Percentiles rank a stretch among this genome's conserved stretches.
Conservation (phyloP, 1,139 yeast species). For the Magnusiomyces suaveolens region DNA sequence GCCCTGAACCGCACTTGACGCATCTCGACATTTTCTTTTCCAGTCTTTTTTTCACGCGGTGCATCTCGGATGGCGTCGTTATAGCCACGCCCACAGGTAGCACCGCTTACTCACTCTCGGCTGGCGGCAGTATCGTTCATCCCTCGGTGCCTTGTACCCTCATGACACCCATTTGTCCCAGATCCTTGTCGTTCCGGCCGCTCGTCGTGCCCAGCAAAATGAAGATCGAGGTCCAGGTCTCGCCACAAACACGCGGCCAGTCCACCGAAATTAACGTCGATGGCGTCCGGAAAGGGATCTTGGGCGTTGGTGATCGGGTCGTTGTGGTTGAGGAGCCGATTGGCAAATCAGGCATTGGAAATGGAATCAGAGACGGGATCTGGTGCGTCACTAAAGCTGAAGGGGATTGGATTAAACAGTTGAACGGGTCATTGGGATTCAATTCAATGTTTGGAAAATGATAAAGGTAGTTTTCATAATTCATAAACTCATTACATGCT, state of each 20-base stretch:
- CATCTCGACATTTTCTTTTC: conserved; percentile 74
- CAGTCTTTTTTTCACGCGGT: conserved; percentile 72
- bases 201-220: conserved; percentile 66
- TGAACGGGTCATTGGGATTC: conserved; percentile 80
- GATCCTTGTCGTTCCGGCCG: conserved; percentile 82
- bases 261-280: conserved; percentile 51
- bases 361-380: conserved; percentile 44
- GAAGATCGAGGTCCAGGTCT: conserved; percentile 54
- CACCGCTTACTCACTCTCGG: conserved; percentile 80
- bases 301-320: conserved; percentile 69
- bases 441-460: conserved; percentile 58
- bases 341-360: conserved; percentile 13
- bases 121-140: conserved; percentile 90
- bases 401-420: conserved; percentile 85
- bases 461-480: background rate
- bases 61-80: conserved; percentile 84
- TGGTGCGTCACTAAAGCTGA: conserved; percentile 80
- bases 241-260: conserved; percentile 31
- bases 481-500: background rate
- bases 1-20: conserved; percentile 77
- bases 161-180: conserved; percentile 88
- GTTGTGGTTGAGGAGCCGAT: conserved; percentile 39
- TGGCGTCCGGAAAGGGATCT: conserved; percentile 63
- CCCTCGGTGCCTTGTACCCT: conserved; percentile 78
- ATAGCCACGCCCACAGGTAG: conserved; percentile 91